Evolutionary conservation across 2,329 filamentous ascomycete species (phyloP).

Genomic region (Leptoxyphium fumago): DNA sequence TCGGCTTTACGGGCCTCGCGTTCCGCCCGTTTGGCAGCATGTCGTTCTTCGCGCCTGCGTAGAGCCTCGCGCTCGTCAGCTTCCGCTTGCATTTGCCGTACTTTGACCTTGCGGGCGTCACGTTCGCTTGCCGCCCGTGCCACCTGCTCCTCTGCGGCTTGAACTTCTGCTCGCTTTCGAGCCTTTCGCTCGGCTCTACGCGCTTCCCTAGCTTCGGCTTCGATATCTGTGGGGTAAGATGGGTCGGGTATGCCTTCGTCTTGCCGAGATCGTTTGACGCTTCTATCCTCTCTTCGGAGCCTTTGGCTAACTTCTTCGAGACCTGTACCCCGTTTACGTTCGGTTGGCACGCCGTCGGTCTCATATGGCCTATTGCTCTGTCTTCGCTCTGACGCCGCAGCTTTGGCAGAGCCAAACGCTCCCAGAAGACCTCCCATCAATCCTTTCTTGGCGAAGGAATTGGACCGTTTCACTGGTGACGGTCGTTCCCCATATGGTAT

Average conservation of each 20-base stretch:
- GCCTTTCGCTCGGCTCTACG: slow-evolving; percentile 22
- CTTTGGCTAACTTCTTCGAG: slow-evolving; percentile 20
- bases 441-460: slow-evolving; percentile 43
- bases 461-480: slow-evolving; percentile 41
- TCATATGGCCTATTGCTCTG: slow-evolving; percentile 20
- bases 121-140: slow-evolving; percentile 9
- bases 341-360: slow-evolving; percentile 17
- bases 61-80: slow-evolving; percentile 16
- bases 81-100: slow-evolving; percentile 18
- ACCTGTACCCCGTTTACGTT: slow-evolving; percentile 18
- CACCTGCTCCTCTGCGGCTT: slow-evolving; percentile 25
- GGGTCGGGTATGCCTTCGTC: slow-evolving; percentile 12
- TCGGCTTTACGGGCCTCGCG: slow-evolving; percentile 14
- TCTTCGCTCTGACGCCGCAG: slow-evolving; percentile 4
- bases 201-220: slow-evolving; percentile 15
- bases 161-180: slow-evolving; percentile 13
- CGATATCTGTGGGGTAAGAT: slow-evolving; percentile 14
- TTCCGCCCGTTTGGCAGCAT: slow-evolving; percentile 9
- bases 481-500: slow-evolving; percentile 39
- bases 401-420: slow-evolving; percentile 21
- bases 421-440: slow-evolving; percentile 43
- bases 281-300: slow-evolving; percentile 22
- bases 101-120: slow-evolving; percentile 11
- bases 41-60: neutral
- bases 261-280: slow-evolving; percentile 17